phyloP scores from a whole-genome alignment of 768 basidiomycete genomes.

The Podaxis mareebaensis region DNA sequence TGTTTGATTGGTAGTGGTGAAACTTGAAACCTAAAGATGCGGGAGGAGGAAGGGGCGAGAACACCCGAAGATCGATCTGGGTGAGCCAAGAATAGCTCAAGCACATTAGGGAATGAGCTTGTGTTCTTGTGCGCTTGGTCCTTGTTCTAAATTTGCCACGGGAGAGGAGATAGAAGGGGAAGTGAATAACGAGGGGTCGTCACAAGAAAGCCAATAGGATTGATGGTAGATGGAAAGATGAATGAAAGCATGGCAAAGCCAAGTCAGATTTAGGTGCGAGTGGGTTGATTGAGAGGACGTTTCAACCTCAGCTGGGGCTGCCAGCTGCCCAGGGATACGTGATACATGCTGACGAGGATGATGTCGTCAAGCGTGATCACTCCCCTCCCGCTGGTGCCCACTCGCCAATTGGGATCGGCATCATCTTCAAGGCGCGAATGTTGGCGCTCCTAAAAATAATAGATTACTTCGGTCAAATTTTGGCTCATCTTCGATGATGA shows the following conservation, averaged over 20 bases:
- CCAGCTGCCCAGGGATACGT: conserved; percentile 83
- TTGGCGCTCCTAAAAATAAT: conserved; percentile 46
- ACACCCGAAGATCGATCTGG: not conserved
- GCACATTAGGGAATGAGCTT: conserved; percentile 1
- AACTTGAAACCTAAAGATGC: conserved; percentile 1
- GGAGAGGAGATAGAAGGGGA: not conserved
- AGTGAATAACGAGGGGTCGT: not conserved
- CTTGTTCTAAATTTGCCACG: conserved; percentile 8
- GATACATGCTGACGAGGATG: conserved; percentile 76
- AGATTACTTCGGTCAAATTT: conserved; percentile 12
- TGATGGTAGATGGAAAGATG: conserved; percentile 8
- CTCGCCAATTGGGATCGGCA: conserved; percentile 58
- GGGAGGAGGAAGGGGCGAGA: not conserved
- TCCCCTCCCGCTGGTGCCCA: conserved; percentile 47
- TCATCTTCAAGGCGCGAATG: conserved; percentile 61
- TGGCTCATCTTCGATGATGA: conserved; percentile 1
- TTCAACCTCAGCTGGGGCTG: conserved; percentile 72
- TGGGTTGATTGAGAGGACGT: conserved; percentile 30
- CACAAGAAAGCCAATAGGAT: conserved; percentile 2
- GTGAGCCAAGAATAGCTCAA: not conserved
- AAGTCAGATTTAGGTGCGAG: not conserved
- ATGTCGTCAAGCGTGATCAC: conserved; percentile 67
- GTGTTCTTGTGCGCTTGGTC: not conserved
- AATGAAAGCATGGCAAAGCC: not conserved
- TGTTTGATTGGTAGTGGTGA: conserved; percentile 1